phyloP scores from a whole-genome alignment of 768 basidiomycete species.

The Serendipita indica region DNA sequence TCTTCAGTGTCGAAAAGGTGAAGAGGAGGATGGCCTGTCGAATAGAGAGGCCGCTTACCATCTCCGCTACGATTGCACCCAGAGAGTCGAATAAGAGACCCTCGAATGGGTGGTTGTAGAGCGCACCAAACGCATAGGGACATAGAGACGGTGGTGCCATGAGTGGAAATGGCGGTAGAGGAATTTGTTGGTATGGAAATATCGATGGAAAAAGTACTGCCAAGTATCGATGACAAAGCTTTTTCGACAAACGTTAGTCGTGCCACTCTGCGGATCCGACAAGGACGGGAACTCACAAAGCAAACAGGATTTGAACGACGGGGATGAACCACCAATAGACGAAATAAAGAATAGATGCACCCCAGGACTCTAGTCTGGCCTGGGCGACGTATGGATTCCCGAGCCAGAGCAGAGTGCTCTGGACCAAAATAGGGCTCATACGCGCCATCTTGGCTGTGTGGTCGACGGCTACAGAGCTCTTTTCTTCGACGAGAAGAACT shows the following conservation, averaged over 20 bases:
- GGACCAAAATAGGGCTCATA: constrained; percentile 7
- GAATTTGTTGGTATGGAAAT: constrained; percentile 80
- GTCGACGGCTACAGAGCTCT: constrained; percentile 21
- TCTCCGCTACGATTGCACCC: constrained; percentile 67
- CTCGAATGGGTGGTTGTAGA: constrained; percentile 96
- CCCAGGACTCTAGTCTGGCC: neutral
- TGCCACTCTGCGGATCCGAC: neutral
- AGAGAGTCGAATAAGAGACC: constrained; percentile 79
- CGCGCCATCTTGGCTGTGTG: constrained; percentile 27
- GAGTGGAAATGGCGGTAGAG: constrained; percentile 87
- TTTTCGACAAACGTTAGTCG: neutral
- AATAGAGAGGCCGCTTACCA: constrained; percentile 46
- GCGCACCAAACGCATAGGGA: constrained; percentile 93
- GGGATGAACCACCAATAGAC: constrained; percentile 94
- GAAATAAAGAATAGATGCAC: constrained; percentile 34
- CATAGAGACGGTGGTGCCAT: constrained; percentile 89
- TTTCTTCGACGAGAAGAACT: constrained; percentile 43
- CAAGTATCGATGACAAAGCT: constrained; percentile 94
- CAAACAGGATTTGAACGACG: constrained; percentile 48
- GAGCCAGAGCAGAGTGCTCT: constrained; percentile 7
- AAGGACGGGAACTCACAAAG: constrained; percentile 51
- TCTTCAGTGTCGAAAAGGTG: constrained; percentile 70
- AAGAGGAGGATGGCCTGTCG: constrained; percentile 82
- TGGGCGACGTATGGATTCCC: constrained; percentile 1
- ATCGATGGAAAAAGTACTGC: constrained; percentile 93